Conservation (phyloP, 2,329 filamentous ascomycete genomes). For the Fusarium praegraminearum region DNA sequence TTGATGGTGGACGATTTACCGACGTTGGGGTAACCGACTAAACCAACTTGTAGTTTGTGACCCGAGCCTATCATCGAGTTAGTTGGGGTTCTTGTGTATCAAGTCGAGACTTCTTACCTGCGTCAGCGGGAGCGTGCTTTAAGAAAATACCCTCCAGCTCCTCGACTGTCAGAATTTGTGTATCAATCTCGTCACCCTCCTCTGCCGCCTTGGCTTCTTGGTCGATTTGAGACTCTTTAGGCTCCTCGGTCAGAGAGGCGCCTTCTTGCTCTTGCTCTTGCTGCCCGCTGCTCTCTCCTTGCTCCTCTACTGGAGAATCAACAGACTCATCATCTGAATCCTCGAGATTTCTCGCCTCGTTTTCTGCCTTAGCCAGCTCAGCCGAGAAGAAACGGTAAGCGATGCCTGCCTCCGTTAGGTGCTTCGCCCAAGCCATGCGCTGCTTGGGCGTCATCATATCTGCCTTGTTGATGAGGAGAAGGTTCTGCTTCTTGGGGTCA, state of each 20-base stretch:
- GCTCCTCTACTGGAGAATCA: slow-evolving; percentile 46
- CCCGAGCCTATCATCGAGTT: slow-evolving; percentile 56
- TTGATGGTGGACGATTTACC: slow-evolving; percentile 99
- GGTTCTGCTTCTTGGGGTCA: slow-evolving; percentile 86
- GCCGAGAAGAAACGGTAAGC: slow-evolving; percentile 98
- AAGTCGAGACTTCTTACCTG: slow-evolving; percentile 57
- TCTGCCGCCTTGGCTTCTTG: slow-evolving; percentile 38
- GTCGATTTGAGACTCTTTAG: slow-evolving; percentile 30
- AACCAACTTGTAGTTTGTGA: slow-evolving; percentile 85
- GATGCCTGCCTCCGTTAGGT: slow-evolving; percentile 84
- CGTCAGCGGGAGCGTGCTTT: slow-evolving; percentile 69
- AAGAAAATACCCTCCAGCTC: slow-evolving; percentile 93
- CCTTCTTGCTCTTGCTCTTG: slow-evolving; percentile 45
- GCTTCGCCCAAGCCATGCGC: slow-evolving; percentile 84
- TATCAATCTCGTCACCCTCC: slow-evolving; percentile 65
- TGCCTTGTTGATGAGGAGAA: slow-evolving; percentile 96
- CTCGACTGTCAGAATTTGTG: slow-evolving; percentile 89
- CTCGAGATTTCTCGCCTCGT: slow-evolving; percentile 74
- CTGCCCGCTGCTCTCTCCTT: slow-evolving; percentile 44
- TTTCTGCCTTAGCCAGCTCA: slow-evolving; percentile 87
- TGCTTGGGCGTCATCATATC: slow-evolving; percentile 97
- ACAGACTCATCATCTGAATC: slow-evolving; percentile 57
- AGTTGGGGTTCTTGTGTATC: not conserved
- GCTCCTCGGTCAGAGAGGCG: slow-evolving; percentile 48
- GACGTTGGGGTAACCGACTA: slow-evolving; percentile 98